These are phyloP conservation scores for Penicillium hesseltinei DNA, from an alignment of 2,329 filamentous ascomycete species.

Conservation along the genomic window DNA sequence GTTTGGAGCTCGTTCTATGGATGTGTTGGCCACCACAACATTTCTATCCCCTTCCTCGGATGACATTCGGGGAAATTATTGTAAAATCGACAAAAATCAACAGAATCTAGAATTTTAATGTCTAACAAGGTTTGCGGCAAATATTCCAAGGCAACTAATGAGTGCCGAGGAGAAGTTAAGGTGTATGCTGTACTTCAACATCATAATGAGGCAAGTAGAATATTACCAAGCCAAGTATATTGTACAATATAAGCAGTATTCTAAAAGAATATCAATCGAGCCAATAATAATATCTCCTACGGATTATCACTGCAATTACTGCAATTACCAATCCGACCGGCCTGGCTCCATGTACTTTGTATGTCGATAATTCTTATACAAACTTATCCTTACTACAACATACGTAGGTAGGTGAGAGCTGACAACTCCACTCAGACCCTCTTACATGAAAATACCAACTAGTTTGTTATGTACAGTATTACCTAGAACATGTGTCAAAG, in stretches of 20 bases:
- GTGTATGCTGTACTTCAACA: not conserved
- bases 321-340: not conserved
- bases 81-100: not conserved
- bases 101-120: not conserved
- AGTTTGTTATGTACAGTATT: not conserved
- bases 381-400: not conserved
- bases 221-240: not conserved
- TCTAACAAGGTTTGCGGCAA: not conserved
- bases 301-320: not conserved
- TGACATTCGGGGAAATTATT: not conserved
- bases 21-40: constrained; percentile 5
- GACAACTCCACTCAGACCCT: not conserved
- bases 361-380: not conserved
- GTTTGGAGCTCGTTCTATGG: not conserved
- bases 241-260: not conserved
- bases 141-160: not conserved
- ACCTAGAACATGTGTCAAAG: not conserved
- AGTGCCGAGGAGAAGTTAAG: not conserved
- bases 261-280: not conserved
- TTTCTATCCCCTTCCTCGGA: not conserved
- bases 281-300: not conserved
- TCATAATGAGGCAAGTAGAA: not conserved
- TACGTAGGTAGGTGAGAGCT: not conserved
- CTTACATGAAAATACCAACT: not conserved
- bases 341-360: not conserved